Percentiles rank a stretch among this genome's conserved stretches.
These are phyloP conservation scores for Dipteronia dyeriana DNA, from an alignment of 345 rosid species.

Conservation along the genomic window DNA sequence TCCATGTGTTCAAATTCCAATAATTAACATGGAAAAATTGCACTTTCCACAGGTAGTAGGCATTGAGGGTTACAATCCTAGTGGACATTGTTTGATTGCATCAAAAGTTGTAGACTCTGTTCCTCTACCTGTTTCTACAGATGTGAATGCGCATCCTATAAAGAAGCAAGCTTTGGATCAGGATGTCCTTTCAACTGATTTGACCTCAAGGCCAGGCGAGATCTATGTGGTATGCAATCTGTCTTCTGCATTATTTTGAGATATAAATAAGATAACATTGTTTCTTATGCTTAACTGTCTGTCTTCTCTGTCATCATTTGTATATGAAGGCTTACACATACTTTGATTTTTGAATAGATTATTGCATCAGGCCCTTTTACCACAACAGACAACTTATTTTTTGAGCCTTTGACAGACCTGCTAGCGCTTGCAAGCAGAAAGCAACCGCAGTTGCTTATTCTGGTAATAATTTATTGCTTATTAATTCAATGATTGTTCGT, in stretches of 20 bases:
- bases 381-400: conserved; percentile 74
- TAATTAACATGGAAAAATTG: conserved; percentile 23
- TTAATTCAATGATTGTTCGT: background rate
- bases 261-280: background rate
- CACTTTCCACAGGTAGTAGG: conserved; percentile 74
- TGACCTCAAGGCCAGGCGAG: conserved; percentile 34
- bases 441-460: conserved; percentile 74
- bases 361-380: conserved; percentile 94
- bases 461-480: conserved; percentile 40
- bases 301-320: background rate
- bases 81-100: conserved; percentile 91
- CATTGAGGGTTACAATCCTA: conserved; percentile 87
- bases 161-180: conserved; percentile 76
- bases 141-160: conserved; percentile 52
- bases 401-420: conserved; percentile 88
- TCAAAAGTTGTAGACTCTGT: conserved; percentile 68
- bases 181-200: conserved; percentile 42
- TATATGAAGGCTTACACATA: conserved; percentile 2
- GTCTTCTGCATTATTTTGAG: conserved; percentile 19
- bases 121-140: conserved; percentile 49
- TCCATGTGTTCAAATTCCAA: conserved; percentile 15
- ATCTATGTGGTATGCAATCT: conserved; percentile 62
- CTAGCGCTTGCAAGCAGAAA: conserved; percentile 81
- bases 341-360: conserved; percentile 44
- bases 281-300: background rate